Percentiles rank a stretch among this genome's conserved stretches.
Evolutionary conservation across 2,329 filamentous ascomycete genomes (phyloP).

Genomic region (Botryosphaeria agaves): DNA sequence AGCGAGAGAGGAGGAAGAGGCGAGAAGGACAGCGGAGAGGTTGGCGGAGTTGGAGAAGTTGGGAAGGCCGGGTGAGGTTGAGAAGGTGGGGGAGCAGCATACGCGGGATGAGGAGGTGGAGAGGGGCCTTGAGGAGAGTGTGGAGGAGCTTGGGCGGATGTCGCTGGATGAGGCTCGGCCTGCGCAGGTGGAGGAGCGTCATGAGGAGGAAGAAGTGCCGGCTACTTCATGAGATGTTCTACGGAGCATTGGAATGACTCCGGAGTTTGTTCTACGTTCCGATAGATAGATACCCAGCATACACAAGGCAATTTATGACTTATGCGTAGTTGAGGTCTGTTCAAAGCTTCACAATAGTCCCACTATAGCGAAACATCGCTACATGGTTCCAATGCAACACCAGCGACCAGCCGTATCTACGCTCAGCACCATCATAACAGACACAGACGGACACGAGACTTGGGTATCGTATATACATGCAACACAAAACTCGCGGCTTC

Average conservation of each 20-base stretch:
- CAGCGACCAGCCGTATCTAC: too few relatives aligned
- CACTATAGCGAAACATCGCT: too few relatives aligned
- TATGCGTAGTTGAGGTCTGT: too few relatives aligned
- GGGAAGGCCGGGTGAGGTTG: conserved; percentile 11
- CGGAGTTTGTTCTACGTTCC: conserved; percentile 1
- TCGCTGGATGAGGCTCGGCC: neutral
- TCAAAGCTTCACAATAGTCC: too few relatives aligned
- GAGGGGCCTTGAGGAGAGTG: conserved; percentile 1
- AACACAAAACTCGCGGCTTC: too few relatives aligned
- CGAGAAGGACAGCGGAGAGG: conserved; percentile 32
- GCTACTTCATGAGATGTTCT: neutral
- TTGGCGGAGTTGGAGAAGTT: conserved; percentile 16
- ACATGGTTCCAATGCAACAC: too few relatives aligned
- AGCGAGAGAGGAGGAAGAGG: conserved; percentile 43
- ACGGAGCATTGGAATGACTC: too few relatives aligned
- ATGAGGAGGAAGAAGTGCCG: neutral
- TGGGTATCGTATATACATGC: too few relatives aligned
- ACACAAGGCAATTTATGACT: too few relatives aligned
- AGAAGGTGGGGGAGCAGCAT: conserved; percentile 20
- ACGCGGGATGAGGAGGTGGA: conserved; percentile 27
- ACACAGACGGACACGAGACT: too few relatives aligned
- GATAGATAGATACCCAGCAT: too few relatives aligned
- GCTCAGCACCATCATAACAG: too few relatives aligned
- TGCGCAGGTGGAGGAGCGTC: neutral
- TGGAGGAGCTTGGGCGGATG: neutral